Conservation (phyloP, 257 asterid genomes). For the Capsicum rhomboideum region DNA sequence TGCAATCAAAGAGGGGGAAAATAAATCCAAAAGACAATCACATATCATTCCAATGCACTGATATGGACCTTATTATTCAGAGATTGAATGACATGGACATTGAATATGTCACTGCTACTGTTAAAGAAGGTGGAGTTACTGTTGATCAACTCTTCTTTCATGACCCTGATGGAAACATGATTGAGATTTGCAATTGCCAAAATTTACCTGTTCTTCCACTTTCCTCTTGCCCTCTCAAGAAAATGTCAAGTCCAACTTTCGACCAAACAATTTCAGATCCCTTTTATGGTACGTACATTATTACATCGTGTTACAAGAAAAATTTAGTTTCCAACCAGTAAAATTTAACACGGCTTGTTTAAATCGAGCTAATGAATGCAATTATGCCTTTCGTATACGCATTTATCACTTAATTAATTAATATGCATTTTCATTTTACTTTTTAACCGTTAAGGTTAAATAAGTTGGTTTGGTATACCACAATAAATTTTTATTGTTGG, state of each 20-base stretch:
- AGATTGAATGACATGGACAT: conserved; percentile 47
- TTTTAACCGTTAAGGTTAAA: no score
- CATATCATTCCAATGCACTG: conserved; percentile 68
- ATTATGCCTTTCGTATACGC: neutral
- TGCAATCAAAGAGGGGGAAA: conserved; percentile 13
- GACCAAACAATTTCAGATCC: neutral
- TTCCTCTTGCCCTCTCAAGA: conserved; percentile 48
- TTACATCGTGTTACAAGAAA: neutral
- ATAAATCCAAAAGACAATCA: conserved; percentile 84
- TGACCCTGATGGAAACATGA: conserved; percentile 38
- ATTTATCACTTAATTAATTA: neutral
- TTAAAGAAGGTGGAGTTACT: conserved; percentile 61
- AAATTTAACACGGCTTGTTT: no score
- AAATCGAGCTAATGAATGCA: neutral
- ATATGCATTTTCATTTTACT: no score
- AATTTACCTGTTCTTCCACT: conserved; percentile 70
- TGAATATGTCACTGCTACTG: conserved; percentile 59
- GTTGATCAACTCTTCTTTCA: conserved; percentile 88
- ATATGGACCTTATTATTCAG: conserved; percentile 39
- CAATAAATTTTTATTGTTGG: no score
- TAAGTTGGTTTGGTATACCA: no score
- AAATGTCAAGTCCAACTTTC: conserved; percentile 7
- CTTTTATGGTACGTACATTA: conserved; percentile 22
- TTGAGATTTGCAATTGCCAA: conserved; percentile 82
- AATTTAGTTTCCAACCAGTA: neutral